Percentiles rank a stretch among this genome's conserved stretches.
Conservation (phyloP, 2,329 filamentous ascomycete genomes). For the Harringtonia lauricola region DNA sequence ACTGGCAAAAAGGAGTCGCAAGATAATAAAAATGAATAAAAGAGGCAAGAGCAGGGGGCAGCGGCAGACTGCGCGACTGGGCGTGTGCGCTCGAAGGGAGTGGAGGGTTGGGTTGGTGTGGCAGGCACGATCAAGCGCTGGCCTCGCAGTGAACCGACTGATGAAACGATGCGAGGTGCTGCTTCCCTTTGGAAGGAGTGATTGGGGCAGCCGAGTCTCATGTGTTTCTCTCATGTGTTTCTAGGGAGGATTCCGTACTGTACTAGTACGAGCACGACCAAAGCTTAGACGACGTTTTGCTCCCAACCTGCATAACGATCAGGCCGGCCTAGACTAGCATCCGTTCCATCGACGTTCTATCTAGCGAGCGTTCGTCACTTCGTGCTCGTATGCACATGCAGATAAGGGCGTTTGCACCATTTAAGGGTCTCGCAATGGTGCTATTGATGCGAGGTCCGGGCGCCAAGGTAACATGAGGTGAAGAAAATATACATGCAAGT, state of each 20-base stretch:
- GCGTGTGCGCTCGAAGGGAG: conserved; percentile 4
- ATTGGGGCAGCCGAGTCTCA: neutral
- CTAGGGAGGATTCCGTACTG: neutral
- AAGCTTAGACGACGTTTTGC: too few relatives aligned
- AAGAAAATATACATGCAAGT: too few relatives aligned
- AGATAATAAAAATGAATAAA: conserved; percentile 1
- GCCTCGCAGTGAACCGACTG: neutral
- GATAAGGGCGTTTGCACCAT: too few relatives aligned
- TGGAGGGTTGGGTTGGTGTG: conserved; percentile 3
- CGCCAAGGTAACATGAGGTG: too few relatives aligned
- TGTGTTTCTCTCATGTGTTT: neutral
- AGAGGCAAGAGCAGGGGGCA: neutral
- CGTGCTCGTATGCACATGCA: too few relatives aligned
- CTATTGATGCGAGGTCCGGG: too few relatives aligned
- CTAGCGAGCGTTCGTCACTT: too few relatives aligned
- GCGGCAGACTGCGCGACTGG: conserved; percentile 1
- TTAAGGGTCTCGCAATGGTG: too few relatives aligned
- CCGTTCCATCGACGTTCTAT: too few relatives aligned
- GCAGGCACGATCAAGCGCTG: conserved; percentile 1
- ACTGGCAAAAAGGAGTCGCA: conserved; percentile 3
- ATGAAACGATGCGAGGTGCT: neutral
- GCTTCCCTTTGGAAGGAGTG: neutral
- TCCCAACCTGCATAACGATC: too few relatives aligned
- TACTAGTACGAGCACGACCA: neutral
- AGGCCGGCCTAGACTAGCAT: too few relatives aligned